phyloP scores from a whole-genome alignment of 2,329 filamentous ascomycete species.

The Neofusicoccum laricinum region DNA sequence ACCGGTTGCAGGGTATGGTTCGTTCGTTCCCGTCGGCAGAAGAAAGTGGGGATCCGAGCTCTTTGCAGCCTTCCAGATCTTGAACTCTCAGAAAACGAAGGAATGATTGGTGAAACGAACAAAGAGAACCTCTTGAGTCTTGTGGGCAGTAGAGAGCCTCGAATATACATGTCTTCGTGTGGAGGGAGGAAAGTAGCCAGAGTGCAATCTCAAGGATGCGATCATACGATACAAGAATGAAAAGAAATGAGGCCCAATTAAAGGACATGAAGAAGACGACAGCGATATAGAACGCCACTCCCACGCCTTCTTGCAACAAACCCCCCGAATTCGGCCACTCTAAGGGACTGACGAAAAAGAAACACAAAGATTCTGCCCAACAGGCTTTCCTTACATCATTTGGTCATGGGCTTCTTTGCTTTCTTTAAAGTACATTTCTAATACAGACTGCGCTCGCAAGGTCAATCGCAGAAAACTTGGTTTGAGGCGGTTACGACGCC shows the following conservation, averaged over 20 bases:
- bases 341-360: not conserved
- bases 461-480: slow-evolving; percentile 9
- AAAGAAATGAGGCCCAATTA: not conserved
- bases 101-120: not conserved
- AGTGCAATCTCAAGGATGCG: slow-evolving; percentile 1
- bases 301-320: slow-evolving; percentile 1
- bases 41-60: not conserved
- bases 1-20: slow-evolving; percentile 55
- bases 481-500: not conserved
- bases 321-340: not conserved
- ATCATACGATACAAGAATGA: not conserved
- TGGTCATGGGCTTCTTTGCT: slow-evolving; percentile 1
- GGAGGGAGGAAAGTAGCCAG: not conserved
- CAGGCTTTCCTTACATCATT: not conserved
- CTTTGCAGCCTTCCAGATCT: not conserved
- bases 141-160: not conserved
- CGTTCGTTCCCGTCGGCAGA: slow-evolving; percentile 47
- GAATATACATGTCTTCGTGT: slow-evolving; percentile 5
- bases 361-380: slow-evolving; percentile 1
- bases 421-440: slow-evolving; percentile 12
- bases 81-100: not conserved
- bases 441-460: slow-evolving; percentile 11
- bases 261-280: not conserved
- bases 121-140: not conserved
- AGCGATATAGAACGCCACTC: slow-evolving; percentile 1